Percentiles rank a stretch among this genome's conserved stretches.
Conservation (phyloP, 225 moss, liverwort and hornwort species). For the Bryum argenteum region DNA sequence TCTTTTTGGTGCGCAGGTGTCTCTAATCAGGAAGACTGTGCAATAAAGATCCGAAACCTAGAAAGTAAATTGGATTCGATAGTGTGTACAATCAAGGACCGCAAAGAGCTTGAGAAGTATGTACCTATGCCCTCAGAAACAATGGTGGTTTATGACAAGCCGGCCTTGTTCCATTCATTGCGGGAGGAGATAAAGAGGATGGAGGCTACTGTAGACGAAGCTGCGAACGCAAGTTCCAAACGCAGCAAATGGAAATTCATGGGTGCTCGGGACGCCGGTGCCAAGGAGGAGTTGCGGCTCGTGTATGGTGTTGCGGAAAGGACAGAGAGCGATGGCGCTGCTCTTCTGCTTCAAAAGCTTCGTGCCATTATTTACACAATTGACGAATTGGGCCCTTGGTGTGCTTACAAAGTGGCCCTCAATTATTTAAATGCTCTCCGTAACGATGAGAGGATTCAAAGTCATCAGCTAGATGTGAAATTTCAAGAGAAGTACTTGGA, state of each 20-base stretch:
- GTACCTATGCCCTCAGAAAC: slow-evolving; percentile 97
- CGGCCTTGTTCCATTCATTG: slow-evolving; percentile 79
- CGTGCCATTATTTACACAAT: slow-evolving; percentile 92
- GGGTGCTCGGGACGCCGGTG: slow-evolving; percentile 97
- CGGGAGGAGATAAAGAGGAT: slow-evolving; percentile 94
- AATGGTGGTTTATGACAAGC: slow-evolving; percentile 89
- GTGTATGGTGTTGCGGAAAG: slow-evolving; percentile 99
- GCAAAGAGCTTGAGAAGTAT: slow-evolving; percentile 96
- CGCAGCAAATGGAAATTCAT: slow-evolving; percentile 99
- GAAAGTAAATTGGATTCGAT: slow-evolving; percentile 99
- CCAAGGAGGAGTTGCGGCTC: slow-evolving; percentile 95
- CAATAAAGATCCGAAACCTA: slow-evolving; percentile 95
- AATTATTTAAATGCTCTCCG: slow-evolving; percentile 79
- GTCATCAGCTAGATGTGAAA: slow-evolving; percentile 97
- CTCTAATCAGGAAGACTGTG: slow-evolving; percentile 99
- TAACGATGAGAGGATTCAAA: slow-evolving; percentile 90
- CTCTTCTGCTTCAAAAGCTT: slow-evolving; percentile 93
- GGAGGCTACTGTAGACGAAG: slow-evolving; percentile 88
- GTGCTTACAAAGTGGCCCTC: slow-evolving; percentile 92
- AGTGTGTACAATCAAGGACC: slow-evolving; percentile 98
- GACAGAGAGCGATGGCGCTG: slow-evolving; percentile 98
- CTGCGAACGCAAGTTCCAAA: slow-evolving; percentile 86
- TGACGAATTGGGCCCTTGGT: slow-evolving; percentile 99
- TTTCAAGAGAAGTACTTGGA: slow-evolving; percentile 97
- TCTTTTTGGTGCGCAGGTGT: slow-evolving; percentile 65